phyloP scores from a whole-genome alignment of 768 basidiomycete genomes.

The Lentinula sp. region DNA sequence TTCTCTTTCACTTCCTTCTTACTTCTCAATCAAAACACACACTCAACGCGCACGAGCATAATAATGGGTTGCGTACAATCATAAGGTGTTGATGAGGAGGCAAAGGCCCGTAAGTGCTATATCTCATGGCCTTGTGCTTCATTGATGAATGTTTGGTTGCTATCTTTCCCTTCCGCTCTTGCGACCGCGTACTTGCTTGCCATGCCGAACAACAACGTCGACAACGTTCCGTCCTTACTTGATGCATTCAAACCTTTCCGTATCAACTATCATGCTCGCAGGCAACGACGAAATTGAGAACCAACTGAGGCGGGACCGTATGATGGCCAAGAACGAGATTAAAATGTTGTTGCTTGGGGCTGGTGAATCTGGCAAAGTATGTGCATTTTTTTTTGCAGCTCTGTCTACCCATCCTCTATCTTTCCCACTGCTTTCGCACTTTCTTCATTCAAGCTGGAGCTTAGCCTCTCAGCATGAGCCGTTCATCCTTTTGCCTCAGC shows the following conservation, averaged over 20 bases:
- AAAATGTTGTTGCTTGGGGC: slow-evolving; percentile 96
- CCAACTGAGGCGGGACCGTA: slow-evolving; percentile 83
- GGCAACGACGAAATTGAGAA: slow-evolving; percentile 93
- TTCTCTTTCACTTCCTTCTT: too few species aligned
- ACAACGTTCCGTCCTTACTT: too few species aligned
- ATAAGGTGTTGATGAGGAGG: slow-evolving; percentile 67
- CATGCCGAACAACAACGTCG: too few species aligned
- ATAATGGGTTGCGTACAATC: slow-evolving; percentile 75
- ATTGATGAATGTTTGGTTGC: not conserved
- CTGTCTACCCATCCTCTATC: too few species aligned
- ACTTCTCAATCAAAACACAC: too few species aligned
- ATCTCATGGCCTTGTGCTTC: not conserved
- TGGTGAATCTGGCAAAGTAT: slow-evolving; percentile 93
- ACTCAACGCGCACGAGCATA: not conserved
- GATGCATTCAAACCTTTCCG: not conserved
- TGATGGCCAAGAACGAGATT: slow-evolving; percentile 90
- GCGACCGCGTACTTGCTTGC: not conserved
- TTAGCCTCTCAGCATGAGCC: not conserved
- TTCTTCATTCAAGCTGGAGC: too few species aligned
- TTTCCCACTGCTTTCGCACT: too few species aligned
- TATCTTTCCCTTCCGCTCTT: not conserved
- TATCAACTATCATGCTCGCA: slow-evolving; percentile 19
- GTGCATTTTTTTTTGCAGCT: not conserved
- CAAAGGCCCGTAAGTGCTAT: slow-evolving; percentile 66
- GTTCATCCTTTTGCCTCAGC: not conserved